phyloP scores from a whole-genome alignment of 2,329 filamentous ascomycete genomes.

The Colletotrichum sp. region DNA sequence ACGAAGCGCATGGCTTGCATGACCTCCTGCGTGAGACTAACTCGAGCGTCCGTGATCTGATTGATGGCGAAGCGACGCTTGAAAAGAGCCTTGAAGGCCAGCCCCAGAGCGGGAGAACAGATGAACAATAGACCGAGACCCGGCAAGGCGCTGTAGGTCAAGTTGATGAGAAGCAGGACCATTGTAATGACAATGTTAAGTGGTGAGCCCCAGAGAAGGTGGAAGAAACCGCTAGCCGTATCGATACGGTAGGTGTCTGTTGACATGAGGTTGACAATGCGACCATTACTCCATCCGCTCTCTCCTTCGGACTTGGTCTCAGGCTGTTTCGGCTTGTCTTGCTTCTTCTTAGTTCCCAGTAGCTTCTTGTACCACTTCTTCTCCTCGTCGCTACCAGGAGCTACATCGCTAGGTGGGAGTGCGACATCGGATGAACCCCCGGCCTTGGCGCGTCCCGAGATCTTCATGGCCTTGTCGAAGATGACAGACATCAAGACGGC shows the following conservation, averaged over 20 bases:
- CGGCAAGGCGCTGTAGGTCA: slow-evolving; percentile 86
- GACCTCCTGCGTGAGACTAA: slow-evolving; percentile 90
- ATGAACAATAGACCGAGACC: slow-evolving; percentile 80
- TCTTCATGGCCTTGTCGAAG: slow-evolving; percentile 88
- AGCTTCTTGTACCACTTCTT: not conserved
- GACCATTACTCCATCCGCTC: slow-evolving; percentile 83
- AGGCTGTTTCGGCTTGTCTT: slow-evolving; percentile 24
- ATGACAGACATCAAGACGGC: slow-evolving; percentile 84
- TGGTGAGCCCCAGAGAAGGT: slow-evolving; percentile 88
- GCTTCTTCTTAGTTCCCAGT: slow-evolving; percentile 42
- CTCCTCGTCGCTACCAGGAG: slow-evolving; percentile 30
- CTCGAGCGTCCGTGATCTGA: slow-evolving; percentile 89
- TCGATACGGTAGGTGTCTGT: slow-evolving; percentile 94
- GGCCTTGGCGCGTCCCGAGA: slow-evolving; percentile 88
- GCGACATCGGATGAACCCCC: slow-evolving; percentile 54
- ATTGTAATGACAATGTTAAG: slow-evolving; percentile 75
- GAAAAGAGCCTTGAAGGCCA: slow-evolving; percentile 79
- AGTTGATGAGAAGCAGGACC: slow-evolving; percentile 79
- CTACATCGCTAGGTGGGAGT: not conserved
- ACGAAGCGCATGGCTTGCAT: slow-evolving; percentile 89
- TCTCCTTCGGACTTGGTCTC: slow-evolving; percentile 32
- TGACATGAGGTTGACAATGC: slow-evolving; percentile 91
- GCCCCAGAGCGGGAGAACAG: slow-evolving; percentile 72
- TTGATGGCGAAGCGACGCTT: slow-evolving; percentile 77
- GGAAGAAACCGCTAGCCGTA: slow-evolving; percentile 85